Evolutionary conservation across 495 filamentous ascomycete species (phyloP), one percentile per base, ranked within the genome.

Genomic region (Lepidopterella palustris): DNA sequence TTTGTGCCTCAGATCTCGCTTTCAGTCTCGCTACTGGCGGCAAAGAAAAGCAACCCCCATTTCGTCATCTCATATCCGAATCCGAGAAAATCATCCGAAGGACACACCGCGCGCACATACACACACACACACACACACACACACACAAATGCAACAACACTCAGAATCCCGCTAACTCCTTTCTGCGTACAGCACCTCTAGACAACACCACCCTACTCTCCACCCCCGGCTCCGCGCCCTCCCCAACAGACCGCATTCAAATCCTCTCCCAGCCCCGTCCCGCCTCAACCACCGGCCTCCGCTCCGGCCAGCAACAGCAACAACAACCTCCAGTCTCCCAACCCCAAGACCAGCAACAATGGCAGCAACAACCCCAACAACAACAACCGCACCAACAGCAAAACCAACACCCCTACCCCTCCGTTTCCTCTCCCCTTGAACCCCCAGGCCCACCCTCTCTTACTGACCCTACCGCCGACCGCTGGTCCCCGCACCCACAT

Each of bases 161-260:
- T n/a, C n/a, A n/a, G n/a, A n/a, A n/a, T n/a, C n/a, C n/a, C n/a
- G n/a, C n/a, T n/a, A n/a, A n/a, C n/a, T n/a, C n/a, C 35, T 40
- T 40, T 40, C 18, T 40, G 35, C 18, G 15, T 18, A 35, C 50
- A 61, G 62, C 39, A 31, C n/a, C n/a, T n/a, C n/a, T n/a, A n/a
- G n/a, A n/a, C n/a, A n/a, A n/a, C n/a, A n/a, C n/a, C n/a, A n/a
- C n/a, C n/a, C n/a, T n/a, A n/a, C n/a, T n/a, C n/a, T n/a, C n/a
- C n/a, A 35, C 31, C 5, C 31, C 31, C 6, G 31, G 31, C 57
- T 39, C 35, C 18, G 65, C 61, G 2, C 59, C 63, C 8, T 64
- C 61, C 5, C 65, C 65, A 25, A 61, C 55, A 29, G 65, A 67
- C 26, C 49, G 65, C 15, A 50, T 67, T 28, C 64, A 67, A 39